Conservation (phyloP, 257 asterid genomes). For the Jaltomata sinuosa region DNA sequence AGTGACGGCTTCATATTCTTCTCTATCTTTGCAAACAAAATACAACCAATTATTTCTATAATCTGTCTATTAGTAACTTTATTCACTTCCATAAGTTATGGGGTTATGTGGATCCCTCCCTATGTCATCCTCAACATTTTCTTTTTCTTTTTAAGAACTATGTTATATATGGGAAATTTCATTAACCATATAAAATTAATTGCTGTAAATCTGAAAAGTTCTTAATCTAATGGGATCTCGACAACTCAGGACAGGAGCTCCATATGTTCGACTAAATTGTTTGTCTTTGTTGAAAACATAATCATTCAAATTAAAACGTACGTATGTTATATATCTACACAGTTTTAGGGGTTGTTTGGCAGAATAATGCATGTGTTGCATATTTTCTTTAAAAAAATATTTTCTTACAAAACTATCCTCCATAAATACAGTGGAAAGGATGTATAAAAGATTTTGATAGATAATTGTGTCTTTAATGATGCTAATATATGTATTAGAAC, state of each 20-base stretch:
- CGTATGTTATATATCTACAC: no score
- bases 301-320: background rate
- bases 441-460: no score
- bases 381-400: no score
- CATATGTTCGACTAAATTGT: background rate
- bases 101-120: background rate
- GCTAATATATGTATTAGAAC: no score
- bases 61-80: background rate
- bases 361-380: no score
- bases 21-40: background rate
- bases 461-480: no score
- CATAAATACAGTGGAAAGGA: no score
- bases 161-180: background rate
- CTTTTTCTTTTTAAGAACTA: background rate
- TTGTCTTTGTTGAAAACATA: background rate
- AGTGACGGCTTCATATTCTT: constrained; percentile 30
- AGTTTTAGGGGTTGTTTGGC: no score
- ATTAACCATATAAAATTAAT: background rate
- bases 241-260: background rate
- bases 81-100: background rate
- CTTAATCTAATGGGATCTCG: background rate
- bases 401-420: no score
- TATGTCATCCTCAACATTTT: background rate
- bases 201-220: background rate
- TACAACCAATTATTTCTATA: constrained; percentile 6